Evolutionary conservation across 371 early-diverging fungal genomes (phyloP), one percentile per base, ranked within the genome.

Genomic region (Nematocida ausubeli): DNA sequence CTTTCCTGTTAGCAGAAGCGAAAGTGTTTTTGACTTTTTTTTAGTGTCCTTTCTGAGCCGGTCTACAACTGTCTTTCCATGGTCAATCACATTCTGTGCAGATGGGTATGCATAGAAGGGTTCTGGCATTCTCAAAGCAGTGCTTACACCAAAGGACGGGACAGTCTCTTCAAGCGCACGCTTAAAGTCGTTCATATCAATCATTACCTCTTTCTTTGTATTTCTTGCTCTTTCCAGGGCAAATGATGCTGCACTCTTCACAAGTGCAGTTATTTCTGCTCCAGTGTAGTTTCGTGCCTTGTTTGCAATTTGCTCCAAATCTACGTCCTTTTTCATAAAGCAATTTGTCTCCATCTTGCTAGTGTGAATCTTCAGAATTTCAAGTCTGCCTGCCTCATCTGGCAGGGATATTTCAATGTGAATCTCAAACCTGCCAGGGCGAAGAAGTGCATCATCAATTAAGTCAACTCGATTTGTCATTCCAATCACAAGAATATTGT

Each of bases 221-320:
- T 94, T 92, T 83, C 95, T 90, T 82, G 97, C 94, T 64, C 99
- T 89, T 85, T 93, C 95, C 84, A 99, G 92, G 0, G 99, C 95
- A 88, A 92, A 99, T 0, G 97, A 95, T n/a, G 92, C 90, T 3
- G 99, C 99, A 58, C 93, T 92, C 82, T 94, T 95, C 16, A 97
- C 92, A 16, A 99, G 87, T 84, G 97, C 95, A 14, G 92, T 89
- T 72, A 99, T 94, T 85, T 99, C 99, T 47, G 99, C 99, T 84
- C 99, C 99, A 79, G 93, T 94, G 85, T 92, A 99, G 88, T 99
- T 99, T 87, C 93, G 95, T n/a, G 96, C 92, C 70, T 93, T 81
- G 0, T 87, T 87, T 0, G 96, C 94, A 65, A 98, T 85, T 84
- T 95, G 93, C 0, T 85, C 82, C 28, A 99, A 79, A 75, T 92